A percentile compares a stretch with the other conserved stretches of the same genome.
These are phyloP conservation scores for Eustoma russellianum DNA, from an alignment of 257 asterid species.

Conservation along the genomic window DNA sequence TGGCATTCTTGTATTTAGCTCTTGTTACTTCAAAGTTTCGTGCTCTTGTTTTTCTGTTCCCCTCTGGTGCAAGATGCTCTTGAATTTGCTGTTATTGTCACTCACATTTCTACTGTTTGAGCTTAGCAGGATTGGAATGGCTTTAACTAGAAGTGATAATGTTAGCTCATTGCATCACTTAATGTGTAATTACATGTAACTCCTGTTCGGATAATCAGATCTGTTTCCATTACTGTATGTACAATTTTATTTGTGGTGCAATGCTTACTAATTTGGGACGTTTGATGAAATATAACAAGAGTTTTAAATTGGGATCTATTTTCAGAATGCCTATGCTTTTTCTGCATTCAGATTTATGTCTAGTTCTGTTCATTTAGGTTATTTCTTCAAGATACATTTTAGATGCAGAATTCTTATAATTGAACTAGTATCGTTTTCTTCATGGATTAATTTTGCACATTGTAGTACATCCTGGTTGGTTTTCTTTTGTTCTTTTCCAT, in stretches of 20 bases:
- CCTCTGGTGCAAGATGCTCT: conserved; percentile 1
- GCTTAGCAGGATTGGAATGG: conserved; percentile 7
- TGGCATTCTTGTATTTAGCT: not conserved
- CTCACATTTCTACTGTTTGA: conserved; percentile 4
- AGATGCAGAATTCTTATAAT: not conserved
- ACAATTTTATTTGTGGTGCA: not conserved
- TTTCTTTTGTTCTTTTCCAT: too few species aligned
- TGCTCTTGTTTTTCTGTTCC: conserved; percentile 10
- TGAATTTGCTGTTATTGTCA: not conserved
- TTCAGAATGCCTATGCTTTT: too few species aligned
- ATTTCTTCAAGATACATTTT: not conserved
- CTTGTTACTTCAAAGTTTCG: conserved; percentile 1
- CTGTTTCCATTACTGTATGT: conserved; percentile 22
- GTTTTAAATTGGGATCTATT: conserved; percentile 14
- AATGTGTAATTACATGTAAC: conserved; percentile 2
- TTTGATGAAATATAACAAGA: conserved; percentile 4
- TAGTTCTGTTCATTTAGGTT: not conserved
- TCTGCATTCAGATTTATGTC: too few species aligned
- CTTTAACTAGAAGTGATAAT: conserved; percentile 6
- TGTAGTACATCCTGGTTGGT: not conserved
- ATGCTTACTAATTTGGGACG: conserved; percentile 1
- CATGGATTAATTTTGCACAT: conserved; percentile 3
- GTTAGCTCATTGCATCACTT: conserved; percentile 6
- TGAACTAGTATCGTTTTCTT: not conserved
- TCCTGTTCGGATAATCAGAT: conserved; percentile 32